Base-by-base conservation (phyloP, 2,329 filamentous ascomycete genomes). In the Fusarium agapanthi region DNA sequence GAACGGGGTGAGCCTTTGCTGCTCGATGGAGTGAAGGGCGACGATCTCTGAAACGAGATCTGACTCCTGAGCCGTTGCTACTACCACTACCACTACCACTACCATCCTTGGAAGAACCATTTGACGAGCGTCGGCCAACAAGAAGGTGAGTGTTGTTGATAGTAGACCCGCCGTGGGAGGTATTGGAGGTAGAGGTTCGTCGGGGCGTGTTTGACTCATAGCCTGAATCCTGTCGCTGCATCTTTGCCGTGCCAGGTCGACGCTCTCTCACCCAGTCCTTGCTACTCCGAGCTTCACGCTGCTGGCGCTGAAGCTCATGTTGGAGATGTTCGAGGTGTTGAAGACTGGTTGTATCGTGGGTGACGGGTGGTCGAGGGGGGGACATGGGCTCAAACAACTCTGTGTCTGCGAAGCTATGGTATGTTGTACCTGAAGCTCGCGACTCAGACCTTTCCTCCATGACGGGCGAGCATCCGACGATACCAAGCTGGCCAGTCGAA, bases 141-240 rank as follows among this genome's bases (percentile, higher is more conserved):
- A 79, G 78, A 26, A 76, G 72, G 11, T 78, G 77, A 6, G 78
- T 71, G 63, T 78, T 78, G 45, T 56, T 59, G 20, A 57, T 28
- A 28, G 55, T 55, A 43, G 63, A 57, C 7, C 50, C 30, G 2
- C 38, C 45, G 1, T 65, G 45, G 3, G 80, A 81, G 18, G 76
- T 78, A 7, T 85, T 78, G n/a, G 80, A 82, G 35, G 77, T 78
- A 6, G 85, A 86, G 22, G 78, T 79, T 14, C 80, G 81, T 5
- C 84, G 82, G 24, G 78, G 73, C 14, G 80, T 79, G 50, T 84
- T 83, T 7, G 88, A 89, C 75, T 87, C 88, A 73, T 90, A 90
- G 38, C 88, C 88, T 1, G 88, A 90, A 76, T 90, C 88, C 67
- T 89, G 87, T 20, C 88, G 84, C 55, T 84, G 84, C 82, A 89